These are phyloP conservation scores for Dendrocalamus sinicus DNA, from an alignment of 176 grass and related monocot species.

Conservation along the genomic window DNA sequence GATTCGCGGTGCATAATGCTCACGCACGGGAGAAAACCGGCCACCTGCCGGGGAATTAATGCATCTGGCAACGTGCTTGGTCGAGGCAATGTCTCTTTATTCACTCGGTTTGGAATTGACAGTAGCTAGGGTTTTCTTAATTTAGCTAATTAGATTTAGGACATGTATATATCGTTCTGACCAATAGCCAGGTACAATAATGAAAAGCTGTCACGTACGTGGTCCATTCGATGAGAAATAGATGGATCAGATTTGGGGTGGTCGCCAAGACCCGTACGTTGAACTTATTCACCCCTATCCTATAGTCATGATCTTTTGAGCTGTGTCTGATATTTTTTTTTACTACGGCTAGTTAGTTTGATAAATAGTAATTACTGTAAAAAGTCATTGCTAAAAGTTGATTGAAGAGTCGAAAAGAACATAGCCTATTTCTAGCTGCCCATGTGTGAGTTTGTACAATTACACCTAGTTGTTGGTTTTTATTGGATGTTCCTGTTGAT, in stretches of 20 bases:
- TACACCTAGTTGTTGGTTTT: background rate
- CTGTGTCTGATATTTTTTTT: no score
- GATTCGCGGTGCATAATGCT: slow-evolving; percentile 40
- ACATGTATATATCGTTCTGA: background rate
- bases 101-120: background rate
- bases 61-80: slow-evolving; percentile 45
- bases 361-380: no score
- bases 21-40: slow-evolving; percentile 9
- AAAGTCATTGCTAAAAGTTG: no score
- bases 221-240: background rate
- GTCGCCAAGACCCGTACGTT: no score
- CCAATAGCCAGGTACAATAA: background rate
- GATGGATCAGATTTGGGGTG: background rate
- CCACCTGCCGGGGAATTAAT: slow-evolving; percentile 5
- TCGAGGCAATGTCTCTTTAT: slow-evolving; percentile 29
- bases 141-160: background rate
- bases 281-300: no score
- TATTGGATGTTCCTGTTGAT: background rate
- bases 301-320: no score
- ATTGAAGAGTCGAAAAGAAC: no score
- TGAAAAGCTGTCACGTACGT: background rate
- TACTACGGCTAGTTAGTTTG: no score
- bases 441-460: background rate
- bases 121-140: background rate
- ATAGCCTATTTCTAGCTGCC: no score